phyloP scores from a whole-genome alignment of 2,329 filamentous ascomycete species.

The Boeremia lycopersici region DNA sequence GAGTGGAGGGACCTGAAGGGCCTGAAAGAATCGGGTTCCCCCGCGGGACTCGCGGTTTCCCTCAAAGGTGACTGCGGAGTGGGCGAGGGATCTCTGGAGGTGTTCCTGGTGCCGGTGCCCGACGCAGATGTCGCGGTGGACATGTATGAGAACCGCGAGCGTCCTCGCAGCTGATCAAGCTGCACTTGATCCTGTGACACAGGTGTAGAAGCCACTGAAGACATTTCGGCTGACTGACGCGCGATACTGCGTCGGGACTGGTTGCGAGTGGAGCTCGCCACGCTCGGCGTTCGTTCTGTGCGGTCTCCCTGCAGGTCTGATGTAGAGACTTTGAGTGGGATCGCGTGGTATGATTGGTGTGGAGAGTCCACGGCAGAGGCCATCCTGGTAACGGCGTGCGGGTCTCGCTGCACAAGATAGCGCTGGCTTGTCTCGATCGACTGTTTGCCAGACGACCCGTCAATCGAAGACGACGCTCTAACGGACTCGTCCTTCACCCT shows the following conservation, averaged over 20 bases:
- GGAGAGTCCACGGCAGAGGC: constrained; percentile 46
- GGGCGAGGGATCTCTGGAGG: constrained; percentile 46
- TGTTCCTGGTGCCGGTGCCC: constrained; percentile 39
- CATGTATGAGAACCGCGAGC: constrained; percentile 46
- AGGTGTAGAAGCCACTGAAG: constrained; percentile 43
- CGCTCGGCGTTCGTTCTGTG: constrained; percentile 34
- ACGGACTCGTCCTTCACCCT: constrained; percentile 49
- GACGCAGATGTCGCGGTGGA: constrained; percentile 46
- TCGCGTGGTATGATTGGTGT: constrained; percentile 35
- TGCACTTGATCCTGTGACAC: constrained; percentile 45
- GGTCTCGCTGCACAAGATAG: constrained; percentile 45
- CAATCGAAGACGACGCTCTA: constrained; percentile 36
- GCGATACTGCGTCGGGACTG: constrained; percentile 34
- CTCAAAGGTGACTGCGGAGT: constrained; percentile 42
- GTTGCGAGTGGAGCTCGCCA: constrained; percentile 39
- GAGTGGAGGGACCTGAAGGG: constrained; percentile 48
- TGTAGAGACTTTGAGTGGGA: constrained; percentile 37
- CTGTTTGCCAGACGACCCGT: constrained; percentile 31
- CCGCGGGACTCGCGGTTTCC: constrained; percentile 27
- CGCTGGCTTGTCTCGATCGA: constrained; percentile 44
- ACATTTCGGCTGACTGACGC: constrained; percentile 43
- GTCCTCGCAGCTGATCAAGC: constrained; percentile 46
- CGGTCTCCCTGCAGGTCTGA: constrained; percentile 41
- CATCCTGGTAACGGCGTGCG: constrained; percentile 36
- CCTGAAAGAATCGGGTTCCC: constrained; percentile 33